A percentile compares a stretch with the other conserved stretches of the same genome.
Conservation (phyloP, 108 stramenopile species). For the Poteriospumella lacustris region DNA sequence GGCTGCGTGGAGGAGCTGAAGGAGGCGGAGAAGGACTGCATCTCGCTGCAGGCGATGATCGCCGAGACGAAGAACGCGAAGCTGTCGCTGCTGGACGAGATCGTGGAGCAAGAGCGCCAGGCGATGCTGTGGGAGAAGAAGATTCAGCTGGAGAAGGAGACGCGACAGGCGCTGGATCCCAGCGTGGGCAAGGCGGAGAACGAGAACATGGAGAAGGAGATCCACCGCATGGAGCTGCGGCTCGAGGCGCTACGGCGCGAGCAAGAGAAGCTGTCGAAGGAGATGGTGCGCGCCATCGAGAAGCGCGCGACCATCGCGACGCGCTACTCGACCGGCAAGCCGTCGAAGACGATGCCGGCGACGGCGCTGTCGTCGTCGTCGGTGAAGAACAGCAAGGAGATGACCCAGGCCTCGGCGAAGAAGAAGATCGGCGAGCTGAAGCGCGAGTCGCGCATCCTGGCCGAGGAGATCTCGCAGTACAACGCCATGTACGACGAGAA, state of each 20-base stretch:
- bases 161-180: conserved; percentile 67
- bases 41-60: conserved; percentile 51
- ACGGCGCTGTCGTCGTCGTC: background rate
- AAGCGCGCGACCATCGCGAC: conserved; percentile 69
- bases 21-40: conserved; percentile 56
- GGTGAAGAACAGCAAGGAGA: background rate
- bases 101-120: conserved; percentile 61
- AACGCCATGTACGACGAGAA: conserved; percentile 13
- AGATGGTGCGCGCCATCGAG: conserved; percentile 67
- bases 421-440: conserved; percentile 40
- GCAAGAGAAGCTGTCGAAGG: conserved; percentile 63
- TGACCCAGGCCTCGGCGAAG: conserved; percentile 37
- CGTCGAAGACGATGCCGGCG: conserved; percentile 31
- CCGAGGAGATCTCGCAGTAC: conserved; percentile 31
- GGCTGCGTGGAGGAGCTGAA: conserved; percentile 65
- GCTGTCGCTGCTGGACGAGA: conserved; percentile 54
- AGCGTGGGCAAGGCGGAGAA: conserved; percentile 60
- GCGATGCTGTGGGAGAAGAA: conserved; percentile 70
- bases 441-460: background rate
- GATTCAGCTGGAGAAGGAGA: conserved; percentile 74
- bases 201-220: conserved; percentile 70
- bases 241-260: conserved; percentile 60
- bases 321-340: conserved; percentile 45
- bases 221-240: conserved; percentile 70
- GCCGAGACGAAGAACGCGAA: conserved; percentile 47